phyloP scores from a whole-genome alignment of 208 protist species.

The Crithidia mellificae region DNA sequence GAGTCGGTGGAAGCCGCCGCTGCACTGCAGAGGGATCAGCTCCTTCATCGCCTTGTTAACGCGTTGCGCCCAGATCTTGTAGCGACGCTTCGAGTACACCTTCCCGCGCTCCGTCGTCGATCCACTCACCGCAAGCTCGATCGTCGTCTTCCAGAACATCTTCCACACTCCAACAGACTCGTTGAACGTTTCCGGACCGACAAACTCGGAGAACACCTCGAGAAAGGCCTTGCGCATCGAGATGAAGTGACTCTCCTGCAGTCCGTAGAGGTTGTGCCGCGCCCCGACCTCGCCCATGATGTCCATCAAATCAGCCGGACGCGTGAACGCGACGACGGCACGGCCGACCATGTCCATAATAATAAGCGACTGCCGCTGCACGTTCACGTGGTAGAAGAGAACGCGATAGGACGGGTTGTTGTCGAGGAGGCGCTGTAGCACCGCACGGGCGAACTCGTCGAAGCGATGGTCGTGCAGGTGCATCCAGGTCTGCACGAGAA shows the following conservation, averaged over 20 bases:
- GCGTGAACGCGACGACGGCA: slow-evolving; percentile 19
- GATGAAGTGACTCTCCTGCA: slow-evolving; percentile 10
- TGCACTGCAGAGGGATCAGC: slow-evolving; percentile 21
- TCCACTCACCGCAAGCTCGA: slow-evolving; percentile 13
- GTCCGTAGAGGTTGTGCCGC: slow-evolving; percentile 23
- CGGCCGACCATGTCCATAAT: slow-evolving; percentile 31
- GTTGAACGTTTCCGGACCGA: not conserved
- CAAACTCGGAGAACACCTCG: slow-evolving; percentile 5
- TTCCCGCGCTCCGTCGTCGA: slow-evolving; percentile 9
- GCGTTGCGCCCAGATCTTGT: slow-evolving; percentile 10
- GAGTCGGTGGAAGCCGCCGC: slow-evolving; percentile 31
- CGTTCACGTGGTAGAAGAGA: slow-evolving; percentile 7
- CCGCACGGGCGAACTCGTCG: slow-evolving; percentile 18
- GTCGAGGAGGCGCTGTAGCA: slow-evolving; percentile 10
- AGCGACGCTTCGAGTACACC: slow-evolving; percentile 8
- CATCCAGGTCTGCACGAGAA: slow-evolving; percentile 23
- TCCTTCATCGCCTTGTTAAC: slow-evolving; percentile 2
- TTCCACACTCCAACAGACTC: slow-evolving; percentile 11
- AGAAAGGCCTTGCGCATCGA: slow-evolving; percentile 29
- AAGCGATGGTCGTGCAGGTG: slow-evolving; percentile 20
- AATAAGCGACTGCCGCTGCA: slow-evolving; percentile 12
- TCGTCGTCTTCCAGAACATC: slow-evolving; percentile 21
- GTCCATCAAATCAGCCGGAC: slow-evolving; percentile 21
- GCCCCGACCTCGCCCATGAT: slow-evolving; percentile 27
- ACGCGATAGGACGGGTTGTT: slow-evolving; percentile 14